Base-by-base conservation (phyloP, 2,329 filamentous ascomycete species). In the Endothia cerciana region DNA sequence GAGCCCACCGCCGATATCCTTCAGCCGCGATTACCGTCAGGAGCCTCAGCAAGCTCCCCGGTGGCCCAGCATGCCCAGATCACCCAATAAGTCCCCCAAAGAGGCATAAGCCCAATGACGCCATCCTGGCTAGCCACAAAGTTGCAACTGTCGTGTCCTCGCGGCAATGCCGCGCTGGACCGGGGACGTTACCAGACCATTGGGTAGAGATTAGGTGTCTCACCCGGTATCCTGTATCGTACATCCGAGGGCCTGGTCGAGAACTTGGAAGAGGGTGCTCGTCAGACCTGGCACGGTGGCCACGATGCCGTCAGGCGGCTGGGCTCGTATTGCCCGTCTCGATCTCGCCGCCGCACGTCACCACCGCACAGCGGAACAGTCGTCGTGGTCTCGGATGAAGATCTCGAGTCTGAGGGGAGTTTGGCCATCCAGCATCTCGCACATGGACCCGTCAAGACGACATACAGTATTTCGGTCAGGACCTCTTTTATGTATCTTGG, bases 71-170 rank as follows among this genome's bases (percentile, higher is more conserved):
- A 38, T 4, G 40, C 45, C 64, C 40, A 62, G 59, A 59, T 57
- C 59, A 40, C 59, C 47, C 36, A 62, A 36, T 41, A 40, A 25
- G 15, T 55, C 60, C 47, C 60, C 60, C 47, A 45, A 62, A 62
- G 10, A 53, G 59, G 65, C 47, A 41, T 60, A 60, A 65, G 33
- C 22, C 45, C 40, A 22, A 62, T 65, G 63, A 68, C 63, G 66
- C 66, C 63, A 65, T 68, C 38, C 56, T 36, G 55, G 57, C 45
- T 55, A 61, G 19, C 61, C 25, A 49, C 49, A n/a, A 28, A 41
- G 43, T 25, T 7, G 22, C 47, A 51, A 25, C 41, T 47, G 30
- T 28, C 28, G 53, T 45, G 51, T 25, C 41, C 62, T 62, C 41
- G 49, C 60, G 45, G 47, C 51, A 67, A 47, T n/a, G 53, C 19